Evolutionary conservation across 2,329 filamentous ascomycete species (phyloP), one percentile per base, ranked within the genome.

Genomic region (Cyphellophora attinorum): DNA sequence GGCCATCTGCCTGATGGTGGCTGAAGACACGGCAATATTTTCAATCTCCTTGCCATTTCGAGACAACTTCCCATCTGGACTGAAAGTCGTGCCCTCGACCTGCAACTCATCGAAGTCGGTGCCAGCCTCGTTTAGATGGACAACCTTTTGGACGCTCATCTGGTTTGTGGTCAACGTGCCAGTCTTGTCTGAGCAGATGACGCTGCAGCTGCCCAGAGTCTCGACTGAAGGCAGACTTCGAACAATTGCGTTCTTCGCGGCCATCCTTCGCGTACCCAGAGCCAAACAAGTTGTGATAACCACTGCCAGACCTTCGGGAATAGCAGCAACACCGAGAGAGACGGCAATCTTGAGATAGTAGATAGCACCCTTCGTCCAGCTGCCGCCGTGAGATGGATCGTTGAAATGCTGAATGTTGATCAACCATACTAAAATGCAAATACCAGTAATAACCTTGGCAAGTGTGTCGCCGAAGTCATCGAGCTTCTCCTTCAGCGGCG

Each of bases 311-410:
- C 93, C 91, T 45, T 51, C 48, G 13, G 48, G 48, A 29, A 51
- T 51, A 5, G 48, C 48, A 10, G 91, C 91, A 27, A 98, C 91
- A 61, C 91, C 93, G 23, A 98, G 81, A 32, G 91, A 98, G 27
- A 98, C 93, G 27, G 91, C 91, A 56, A 98, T 98, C 72, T 98
- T 98, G 52, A 98, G 76, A 62, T 98, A 98, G 72, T 98, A 98
- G 54, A 98, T 96, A 40, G 91, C 91, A 40, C 91, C 91, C 68
- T 96, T 98, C 45, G 85, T 75, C 80, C 86, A 95, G 60, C 77
- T 82, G 51, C 91, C 91, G 51, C 91, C 93, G 51, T 95, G 89
- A 46, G 83, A 81, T 17, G 88, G 85, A 53, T 98, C 91, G 54
- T 77, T 91, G 70, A 98, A 98, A 67, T 98, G 85, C 53, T 85